Base-by-base conservation (phyloP, 1,139 yeast genomes). In the Pneumocystis jirovecii region DNA sequence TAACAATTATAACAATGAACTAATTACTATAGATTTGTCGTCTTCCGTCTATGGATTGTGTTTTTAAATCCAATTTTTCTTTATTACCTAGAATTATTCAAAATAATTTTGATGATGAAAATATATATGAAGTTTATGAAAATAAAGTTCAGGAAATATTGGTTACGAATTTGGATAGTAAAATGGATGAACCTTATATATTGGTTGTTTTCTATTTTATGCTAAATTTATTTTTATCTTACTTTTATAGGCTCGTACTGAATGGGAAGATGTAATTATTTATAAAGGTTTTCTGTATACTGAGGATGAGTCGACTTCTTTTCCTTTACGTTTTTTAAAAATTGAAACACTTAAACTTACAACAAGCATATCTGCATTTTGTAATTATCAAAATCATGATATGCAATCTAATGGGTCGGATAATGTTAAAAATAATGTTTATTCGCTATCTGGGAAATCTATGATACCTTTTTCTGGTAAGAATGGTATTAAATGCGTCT, bases 221-320 rank as follows among this genome's bases (percentile, higher is more conserved):
- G 15, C 15, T 40, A 50, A 25, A 10, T 50, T 15, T 50, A 50
- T 50, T 50, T 50, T 21, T 50, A 25, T 50, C 57, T 50, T 50
- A 50, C n/a, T 50, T 50, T 50, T 50, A 10, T 50, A 50, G 57
- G n/a, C 89, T 6, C 77, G 89, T 64, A 89, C 96, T 0, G 82
- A 85, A 72, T 91, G 93, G 65, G 95, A 95, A 71, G 95, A 89
- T 73, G 77, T 89, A 1, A 77, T 84, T 61, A 77, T 87, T 68
- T 89, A 89, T 73, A 83, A 84, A 50, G 57, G 70, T 76, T 85
- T 60, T 69, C 61, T 59, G 35, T 60, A 21, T 29, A 35, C n/a
- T 62, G 61, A 25, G 63, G 63, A 17, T 40, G 17, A 19, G 19
- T 66, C 19, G 12, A 63, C 17, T 35, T 67, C 37, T 17, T 62